Percentiles rank a stretch among this genome's conserved stretches.
These are phyloP conservation scores for Apophysomyces ossiformis DNA, from an alignment of 371 early-diverging fungal species.

Conservation along the genomic window DNA sequence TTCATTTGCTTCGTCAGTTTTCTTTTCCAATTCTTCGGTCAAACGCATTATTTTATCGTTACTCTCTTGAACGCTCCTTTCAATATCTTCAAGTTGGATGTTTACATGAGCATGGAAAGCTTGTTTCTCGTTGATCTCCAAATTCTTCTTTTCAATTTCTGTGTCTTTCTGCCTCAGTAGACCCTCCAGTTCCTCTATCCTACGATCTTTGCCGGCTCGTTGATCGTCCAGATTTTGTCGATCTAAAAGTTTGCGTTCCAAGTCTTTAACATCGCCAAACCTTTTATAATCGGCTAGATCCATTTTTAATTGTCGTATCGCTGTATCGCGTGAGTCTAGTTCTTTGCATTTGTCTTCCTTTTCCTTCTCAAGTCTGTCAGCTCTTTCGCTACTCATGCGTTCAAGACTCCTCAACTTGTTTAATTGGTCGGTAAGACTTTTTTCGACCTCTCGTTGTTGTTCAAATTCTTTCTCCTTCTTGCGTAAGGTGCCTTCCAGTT, in stretches of 20 bases:
- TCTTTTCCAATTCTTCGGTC: background rate
- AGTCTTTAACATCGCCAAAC: background rate
- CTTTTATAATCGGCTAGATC: background rate
- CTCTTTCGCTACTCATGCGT: background rate
- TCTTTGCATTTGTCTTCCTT: background rate
- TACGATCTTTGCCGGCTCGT: background rate
- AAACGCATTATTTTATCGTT: background rate
- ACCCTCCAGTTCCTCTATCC: background rate
- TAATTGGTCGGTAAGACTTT: background rate
- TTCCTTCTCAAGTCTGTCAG: background rate
- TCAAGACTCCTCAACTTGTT: background rate
- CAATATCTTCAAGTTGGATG: constrained; percentile 5
- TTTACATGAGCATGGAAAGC: constrained; percentile 1
- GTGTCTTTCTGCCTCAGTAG: background rate
- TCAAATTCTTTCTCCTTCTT: background rate
- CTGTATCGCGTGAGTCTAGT: background rate
- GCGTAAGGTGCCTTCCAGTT: constrained; percentile 2
- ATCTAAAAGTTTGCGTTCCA: background rate
- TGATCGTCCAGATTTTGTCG: background rate
- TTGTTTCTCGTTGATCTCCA: background rate
- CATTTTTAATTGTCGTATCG: background rate
- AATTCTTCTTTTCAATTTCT: background rate
- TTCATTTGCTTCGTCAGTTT: background rate
- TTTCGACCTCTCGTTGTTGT: background rate
- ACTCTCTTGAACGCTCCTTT: background rate